phyloP scores from a whole-genome alignment of 2,329 filamentous ascomycete genomes.

The Talaromyces atroroseus region DNA sequence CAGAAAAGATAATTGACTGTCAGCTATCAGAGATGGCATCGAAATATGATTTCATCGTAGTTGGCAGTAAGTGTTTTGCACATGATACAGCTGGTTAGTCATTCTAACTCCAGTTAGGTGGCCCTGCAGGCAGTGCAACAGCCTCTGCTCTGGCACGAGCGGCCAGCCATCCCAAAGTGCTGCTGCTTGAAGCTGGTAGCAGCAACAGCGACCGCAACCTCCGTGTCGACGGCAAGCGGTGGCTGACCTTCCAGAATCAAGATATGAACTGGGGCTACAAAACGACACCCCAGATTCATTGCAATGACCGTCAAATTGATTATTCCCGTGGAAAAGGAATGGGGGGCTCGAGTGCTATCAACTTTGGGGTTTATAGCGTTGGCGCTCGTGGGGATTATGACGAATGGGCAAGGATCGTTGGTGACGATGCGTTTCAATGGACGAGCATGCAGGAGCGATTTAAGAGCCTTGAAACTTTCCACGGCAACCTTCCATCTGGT shows the following conservation, averaged over 20 bases:
- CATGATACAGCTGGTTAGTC: neutral
- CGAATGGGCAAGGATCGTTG: slow-evolving; percentile 53
- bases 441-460: slow-evolving; percentile 47
- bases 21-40: neutral
- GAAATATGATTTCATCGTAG: slow-evolving; percentile 34
- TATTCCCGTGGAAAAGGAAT: slow-evolving; percentile 49
- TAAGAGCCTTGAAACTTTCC: slow-evolving; percentile 52
- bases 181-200: slow-evolving; percentile 58
- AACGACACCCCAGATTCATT: slow-evolving; percentile 43
- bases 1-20: neutral
- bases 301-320: slow-evolving; percentile 41
- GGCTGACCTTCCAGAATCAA: slow-evolving; percentile 45
- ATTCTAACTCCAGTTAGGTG: slow-evolving; percentile 37
- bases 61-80: slow-evolving; percentile 29
- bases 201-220: slow-evolving; percentile 44
- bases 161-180: slow-evolving; percentile 45
- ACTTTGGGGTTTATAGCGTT: slow-evolving; percentile 51
- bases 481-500: slow-evolving; percentile 35
- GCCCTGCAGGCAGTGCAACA: slow-evolving; percentile 55
- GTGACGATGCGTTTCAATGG: slow-evolving; percentile 54
- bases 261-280: slow-evolving; percentile 52
- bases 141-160: slow-evolving; percentile 50
- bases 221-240: slow-evolving; percentile 53
- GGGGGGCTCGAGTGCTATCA: slow-evolving; percentile 50
- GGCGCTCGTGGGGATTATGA: slow-evolving; percentile 59